Evolutionary conservation across 371 early-diverging fungal species (phyloP), one percentile per base, ranked within the genome.

Genomic region (Mortierella sp.): DNA sequence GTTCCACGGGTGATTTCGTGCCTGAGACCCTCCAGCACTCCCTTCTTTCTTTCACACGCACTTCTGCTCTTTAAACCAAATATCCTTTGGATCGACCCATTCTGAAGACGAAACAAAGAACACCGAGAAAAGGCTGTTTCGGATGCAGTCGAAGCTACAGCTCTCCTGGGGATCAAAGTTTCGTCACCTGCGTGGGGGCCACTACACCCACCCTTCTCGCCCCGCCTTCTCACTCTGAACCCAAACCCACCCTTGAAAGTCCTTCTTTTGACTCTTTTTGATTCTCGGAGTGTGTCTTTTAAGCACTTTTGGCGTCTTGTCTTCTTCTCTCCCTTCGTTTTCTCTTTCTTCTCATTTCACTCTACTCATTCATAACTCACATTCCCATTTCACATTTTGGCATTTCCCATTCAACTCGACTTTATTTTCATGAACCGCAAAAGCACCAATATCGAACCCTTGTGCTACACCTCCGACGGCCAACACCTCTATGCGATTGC

Each of bases 401-500:
- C 45, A 9, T 19, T 45, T 45, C 45, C 29, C n/a, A n/a, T 7
- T 24, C 50, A n/a, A 50, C 16, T 50, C 50, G 6, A 53, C 29
- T 2, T 53, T 52, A 29, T 26, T 53, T 53, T 53, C 14, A 53
- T 53, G 55, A 53, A 31, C 55, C 55, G 55, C 29, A 14, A 11
- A 14, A 31, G 16, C 55, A 26, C 13, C 55, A 53, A 11, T 4
- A 53, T 53, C 55, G 55, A 53, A 29, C 55, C 55, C 31, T 31
- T 53, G 55, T 53, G 55, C 55, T 53, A 53, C 55, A 53, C 55
- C 55, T 53, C 55, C 55, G 31, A 53, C 31, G 55, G 55, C 13
- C 29, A 14, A 53, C 14, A 26, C 31, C 55, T 53, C 14, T 53
- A 53, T 14, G 55, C 55, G 14, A 53, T 53, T 6, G 55, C 19